Base-by-base conservation (phyloP, 257 asterid species). In the Nicotiana obtusifolia region DNA sequence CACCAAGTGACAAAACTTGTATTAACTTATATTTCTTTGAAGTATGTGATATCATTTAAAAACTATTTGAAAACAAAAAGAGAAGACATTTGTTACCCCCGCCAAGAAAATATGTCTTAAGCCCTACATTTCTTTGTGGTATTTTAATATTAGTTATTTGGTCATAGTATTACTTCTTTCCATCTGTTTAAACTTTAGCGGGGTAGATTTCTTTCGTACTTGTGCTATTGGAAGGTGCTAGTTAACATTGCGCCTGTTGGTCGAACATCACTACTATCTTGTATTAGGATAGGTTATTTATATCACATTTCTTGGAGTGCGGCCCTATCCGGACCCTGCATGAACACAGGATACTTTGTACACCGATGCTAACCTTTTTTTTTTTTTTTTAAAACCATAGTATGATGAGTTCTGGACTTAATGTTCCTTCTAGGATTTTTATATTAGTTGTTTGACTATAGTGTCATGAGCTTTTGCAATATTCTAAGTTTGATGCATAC, bases 71-170 rank as follows among this genome's bases (percentile, higher is more conserved):
- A 59, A 53, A 64, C 7, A 35, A 78, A 76, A 78, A 73, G 8
- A 47, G 24, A 41, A 56, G 22, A 16, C 19, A 80, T n/a, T 8
- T 41, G 41, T 24, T 83, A 68, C 30, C 78, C 84, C 84, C 81
- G 76, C 84, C 37, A 79, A 81, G 78, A 83, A 83, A 64, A 81
- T 77, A 61, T 81, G 83, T 81, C 82, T 64, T 47, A 10, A 16
- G 57, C 7, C 47, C 47, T 30, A 65, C 47, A 65, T 28, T 65
- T 65, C 44, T 7, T 65, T 65, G 2, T 13, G 4, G 28, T 2
- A 13, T 31, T 66, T 41, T 33, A 6, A 52, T 52, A 52, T 15
- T 52, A 13, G 19, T 52, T 52, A 52, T 52, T 52, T 14, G 57
- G 19, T 52, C 57, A 52, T 52, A 52, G 19, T 52, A 52, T 52